A percentile compares a stretch with the other conserved stretches of the same genome.
These are phyloP conservation scores for Pleurotus salmoneostramineus DNA, from an alignment of 768 basidiomycete species.

Conservation along the genomic window DNA sequence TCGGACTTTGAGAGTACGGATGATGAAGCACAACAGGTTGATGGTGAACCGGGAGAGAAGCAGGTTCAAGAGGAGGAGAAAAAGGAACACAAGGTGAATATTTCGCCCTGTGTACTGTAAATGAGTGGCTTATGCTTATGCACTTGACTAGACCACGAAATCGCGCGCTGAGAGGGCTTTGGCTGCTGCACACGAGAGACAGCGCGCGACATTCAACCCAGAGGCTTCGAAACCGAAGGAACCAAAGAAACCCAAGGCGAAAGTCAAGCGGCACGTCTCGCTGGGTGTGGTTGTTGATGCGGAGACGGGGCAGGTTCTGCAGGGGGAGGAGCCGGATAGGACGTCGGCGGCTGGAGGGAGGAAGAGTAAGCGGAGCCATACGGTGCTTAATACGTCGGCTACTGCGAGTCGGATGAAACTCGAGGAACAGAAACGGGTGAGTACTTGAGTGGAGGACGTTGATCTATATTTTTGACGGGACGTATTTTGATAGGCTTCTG, in stretches of 20 bases:
- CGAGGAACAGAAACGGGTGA: conserved; percentile 58
- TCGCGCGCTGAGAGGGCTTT: conserved; percentile 58
- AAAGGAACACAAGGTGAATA: conserved; percentile 41
- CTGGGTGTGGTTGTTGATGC: conserved; percentile 52
- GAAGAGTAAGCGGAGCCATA: conserved; percentile 65
- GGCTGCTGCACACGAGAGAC: conserved; percentile 62
- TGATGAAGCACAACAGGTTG: conserved; percentile 56
- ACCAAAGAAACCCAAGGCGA: conserved; percentile 22
- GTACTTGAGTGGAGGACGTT: conserved; percentile 9
- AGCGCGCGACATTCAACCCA: conserved; percentile 67
- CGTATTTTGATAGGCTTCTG: conserved; percentile 42
- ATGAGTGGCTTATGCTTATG: neutral
- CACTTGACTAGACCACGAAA: conserved; percentile 42
- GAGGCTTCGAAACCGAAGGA: conserved; percentile 25
- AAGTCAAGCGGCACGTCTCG: conserved; percentile 44
- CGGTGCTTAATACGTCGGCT: conserved; percentile 66
- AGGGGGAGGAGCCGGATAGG: conserved; percentile 19
- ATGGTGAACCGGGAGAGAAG: conserved; percentile 52
- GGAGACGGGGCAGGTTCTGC: conserved; percentile 57
- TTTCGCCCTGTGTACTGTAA: neutral
- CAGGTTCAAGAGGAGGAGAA: conserved; percentile 59
- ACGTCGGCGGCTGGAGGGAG: conserved; percentile 36
- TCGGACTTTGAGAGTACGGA: conserved; percentile 88
- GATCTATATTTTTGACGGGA: neutral
- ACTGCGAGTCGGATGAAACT: conserved; percentile 63